Evolutionary conservation across 495 filamentous ascomycete genomes (phyloP).

Genomic region (Barbatosphaeria neglecta): DNA sequence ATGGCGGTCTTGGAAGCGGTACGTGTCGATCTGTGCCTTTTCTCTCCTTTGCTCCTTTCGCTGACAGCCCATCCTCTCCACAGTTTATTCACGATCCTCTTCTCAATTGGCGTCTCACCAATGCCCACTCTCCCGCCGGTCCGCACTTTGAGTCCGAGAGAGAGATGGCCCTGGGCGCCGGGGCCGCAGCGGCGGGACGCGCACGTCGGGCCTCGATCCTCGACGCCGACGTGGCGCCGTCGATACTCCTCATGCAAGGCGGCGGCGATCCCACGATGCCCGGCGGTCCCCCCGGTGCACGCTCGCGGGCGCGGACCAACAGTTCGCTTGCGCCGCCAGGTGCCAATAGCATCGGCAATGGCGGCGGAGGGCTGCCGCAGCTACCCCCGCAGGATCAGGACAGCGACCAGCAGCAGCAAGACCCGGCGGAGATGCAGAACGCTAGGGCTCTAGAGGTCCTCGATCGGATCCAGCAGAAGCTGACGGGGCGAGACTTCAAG

Average conservation of each 20-base stretch:
- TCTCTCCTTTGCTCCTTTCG: too few species aligned
- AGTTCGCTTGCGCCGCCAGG: conserved; percentile 23
- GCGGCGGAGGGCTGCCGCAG: conserved; percentile 6
- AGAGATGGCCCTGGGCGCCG: conserved; percentile 32
- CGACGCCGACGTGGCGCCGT: conserved; percentile 44
- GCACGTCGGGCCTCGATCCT: conserved; percentile 60
- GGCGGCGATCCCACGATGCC: conserved; percentile 25
- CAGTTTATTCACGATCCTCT: conserved; percentile 97
- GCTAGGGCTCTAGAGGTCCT: conserved; percentile 86
- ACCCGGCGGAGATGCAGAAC: conserved; percentile 72
- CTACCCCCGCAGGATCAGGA: background rate
- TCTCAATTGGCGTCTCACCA: conserved; percentile 90
- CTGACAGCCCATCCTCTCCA: too few species aligned
- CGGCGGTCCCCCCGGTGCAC: conserved; percentile 40
- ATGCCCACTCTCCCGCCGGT: conserved; percentile 65
- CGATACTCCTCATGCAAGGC: conserved; percentile 35
- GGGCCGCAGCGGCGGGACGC: conserved; percentile 22
- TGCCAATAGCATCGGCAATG: conserved; percentile 27
- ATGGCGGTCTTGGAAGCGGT: conserved; percentile 98
- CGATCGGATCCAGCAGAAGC: conserved; percentile 83
- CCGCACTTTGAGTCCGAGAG: conserved; percentile 73
- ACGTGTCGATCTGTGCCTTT: conserved; percentile 33
- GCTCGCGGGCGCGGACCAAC: conserved; percentile 41
- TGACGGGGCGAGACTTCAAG: conserved; percentile 64
- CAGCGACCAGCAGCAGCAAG: conserved; percentile 12